phyloP scores from a whole-genome alignment of 768 basidiomycete species.

The Fomitopsis serialis region DNA sequence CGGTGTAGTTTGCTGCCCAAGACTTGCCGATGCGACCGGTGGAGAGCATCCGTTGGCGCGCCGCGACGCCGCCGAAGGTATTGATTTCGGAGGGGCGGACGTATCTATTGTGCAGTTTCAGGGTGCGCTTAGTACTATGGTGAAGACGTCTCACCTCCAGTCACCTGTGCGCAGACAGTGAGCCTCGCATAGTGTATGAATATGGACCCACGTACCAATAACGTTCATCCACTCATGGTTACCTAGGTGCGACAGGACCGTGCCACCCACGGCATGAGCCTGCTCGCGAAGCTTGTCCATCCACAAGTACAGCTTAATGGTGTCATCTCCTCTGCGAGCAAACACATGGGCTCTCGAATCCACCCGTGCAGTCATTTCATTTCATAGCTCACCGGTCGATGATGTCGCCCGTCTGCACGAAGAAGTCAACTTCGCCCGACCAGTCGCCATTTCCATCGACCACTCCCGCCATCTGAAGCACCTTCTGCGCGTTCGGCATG shows the following conservation, averaged over 20 bases:
- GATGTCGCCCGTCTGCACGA: slow-evolving; percentile 96
- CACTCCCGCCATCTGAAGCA: slow-evolving; percentile 77
- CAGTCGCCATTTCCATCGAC: slow-evolving; percentile 70
- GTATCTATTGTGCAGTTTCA: slow-evolving; percentile 45
- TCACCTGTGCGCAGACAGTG: slow-evolving; percentile 46
- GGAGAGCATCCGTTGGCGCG: slow-evolving; percentile 69
- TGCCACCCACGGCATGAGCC: slow-evolving; percentile 63
- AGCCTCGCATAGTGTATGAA: background rate
- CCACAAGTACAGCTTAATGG: slow-evolving; percentile 76
- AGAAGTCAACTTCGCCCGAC: slow-evolving; percentile 77
- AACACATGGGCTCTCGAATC: background rate
- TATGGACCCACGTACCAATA: slow-evolving; percentile 43
- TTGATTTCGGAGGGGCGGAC: slow-evolving; percentile 78
- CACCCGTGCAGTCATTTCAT: background rate
- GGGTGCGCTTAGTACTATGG: background rate
- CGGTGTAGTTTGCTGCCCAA: slow-evolving; percentile 85
- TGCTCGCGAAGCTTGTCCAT: slow-evolving; percentile 81
- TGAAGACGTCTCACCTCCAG: slow-evolving; percentile 58
- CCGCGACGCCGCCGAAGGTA: slow-evolving; percentile 69
- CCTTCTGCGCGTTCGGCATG: slow-evolving; percentile 68
- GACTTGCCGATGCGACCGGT: slow-evolving; percentile 73
- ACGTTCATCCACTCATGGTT: slow-evolving; percentile 98
- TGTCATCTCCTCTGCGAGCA: slow-evolving; percentile 73
- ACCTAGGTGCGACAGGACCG: slow-evolving; percentile 74
- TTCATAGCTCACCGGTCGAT: slow-evolving; percentile 66